These are phyloP conservation scores for Mortierella claussenii DNA, from an alignment of 192 early-diverging fungal species.

Conservation along the genomic window DNA sequence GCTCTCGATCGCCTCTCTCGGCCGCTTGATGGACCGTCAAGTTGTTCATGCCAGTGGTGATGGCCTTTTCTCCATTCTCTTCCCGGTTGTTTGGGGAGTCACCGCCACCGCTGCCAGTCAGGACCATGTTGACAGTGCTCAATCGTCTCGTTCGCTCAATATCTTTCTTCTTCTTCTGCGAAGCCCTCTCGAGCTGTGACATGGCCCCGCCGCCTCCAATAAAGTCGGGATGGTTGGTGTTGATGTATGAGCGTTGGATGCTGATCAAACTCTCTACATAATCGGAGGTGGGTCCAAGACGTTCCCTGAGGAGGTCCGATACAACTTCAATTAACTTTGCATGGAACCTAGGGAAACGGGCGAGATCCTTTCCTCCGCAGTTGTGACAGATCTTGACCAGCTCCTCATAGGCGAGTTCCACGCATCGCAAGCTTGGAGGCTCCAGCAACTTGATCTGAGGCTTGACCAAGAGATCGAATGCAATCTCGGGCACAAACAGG, in stretches of 20 bases:
- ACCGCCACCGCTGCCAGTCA: constrained; percentile 14
- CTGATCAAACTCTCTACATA: constrained; percentile 86
- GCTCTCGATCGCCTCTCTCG: constrained; percentile 51
- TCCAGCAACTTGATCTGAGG: constrained; percentile 83
- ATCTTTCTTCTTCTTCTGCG: constrained; percentile 70
- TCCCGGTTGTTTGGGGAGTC: constrained; percentile 17
- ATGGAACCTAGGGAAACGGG: constrained; percentile 80
- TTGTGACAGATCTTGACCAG: constrained; percentile 82
- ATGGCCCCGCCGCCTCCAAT: constrained; percentile 83
- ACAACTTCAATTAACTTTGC: constrained; percentile 80
- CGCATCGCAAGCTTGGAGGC: constrained; percentile 80
- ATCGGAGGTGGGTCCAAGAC: constrained; percentile 73
- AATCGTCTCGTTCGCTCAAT: constrained; percentile 49
- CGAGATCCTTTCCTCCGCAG: constrained; percentile 81
- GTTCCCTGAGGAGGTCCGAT: constrained; percentile 79
- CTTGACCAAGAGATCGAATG: constrained; percentile 85
- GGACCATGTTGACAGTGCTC: constrained; percentile 27
- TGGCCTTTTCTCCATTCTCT: constrained; percentile 25
- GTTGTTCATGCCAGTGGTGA: constrained; percentile 28
- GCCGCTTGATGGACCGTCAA: constrained; percentile 54
- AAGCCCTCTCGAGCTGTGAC: constrained; percentile 71
- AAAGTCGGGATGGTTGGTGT: constrained; percentile 89
- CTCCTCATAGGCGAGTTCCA: constrained; percentile 86
- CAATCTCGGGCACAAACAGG: constrained; percentile 87
- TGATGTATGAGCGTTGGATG: constrained; percentile 87